Conservation (phyloP, 306 rosid species). For the Notholithocarpus densiflorus region DNA sequence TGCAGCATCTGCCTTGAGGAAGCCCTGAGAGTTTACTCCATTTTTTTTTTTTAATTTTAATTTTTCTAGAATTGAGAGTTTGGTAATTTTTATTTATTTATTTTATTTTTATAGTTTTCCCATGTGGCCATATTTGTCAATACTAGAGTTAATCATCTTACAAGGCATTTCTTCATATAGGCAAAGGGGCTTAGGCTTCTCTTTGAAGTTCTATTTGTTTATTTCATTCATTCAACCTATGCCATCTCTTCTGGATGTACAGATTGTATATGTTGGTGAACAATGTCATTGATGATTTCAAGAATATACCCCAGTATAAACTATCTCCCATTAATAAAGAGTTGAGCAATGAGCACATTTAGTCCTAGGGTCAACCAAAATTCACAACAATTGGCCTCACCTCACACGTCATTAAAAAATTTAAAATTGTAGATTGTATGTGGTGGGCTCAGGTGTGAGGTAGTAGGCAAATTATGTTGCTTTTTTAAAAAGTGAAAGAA, state of each 20-base stretch:
- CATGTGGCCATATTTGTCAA: background rate
- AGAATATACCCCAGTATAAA: too few species aligned
- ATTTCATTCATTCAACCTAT: background rate
- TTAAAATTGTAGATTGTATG: too few species aligned
- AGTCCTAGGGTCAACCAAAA: too few species aligned
- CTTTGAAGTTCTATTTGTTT: background rate
- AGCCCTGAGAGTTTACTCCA: constrained; percentile 45
- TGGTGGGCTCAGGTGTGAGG: too few species aligned
- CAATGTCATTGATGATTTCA: background rate
- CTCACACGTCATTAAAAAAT: too few species aligned
- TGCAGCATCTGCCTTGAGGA: constrained; percentile 98
- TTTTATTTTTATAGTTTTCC: background rate
- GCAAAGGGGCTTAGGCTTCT: background rate
- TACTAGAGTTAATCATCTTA: background rate
- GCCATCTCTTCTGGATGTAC: background rate
- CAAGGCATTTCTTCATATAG: constrained; percentile 23
- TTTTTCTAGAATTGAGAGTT: background rate
- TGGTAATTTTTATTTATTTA: background rate
- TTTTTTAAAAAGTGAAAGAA: too few species aligned
- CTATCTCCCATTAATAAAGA: background rate
- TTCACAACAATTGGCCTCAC: too few species aligned
- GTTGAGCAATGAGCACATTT: background rate
- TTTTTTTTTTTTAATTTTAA: background rate
- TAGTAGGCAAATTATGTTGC: too few species aligned
- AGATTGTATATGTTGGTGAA: background rate